A percentile compares a stretch with the other conserved stretches of the same genome.
These are phyloP conservation scores for Trametes versicolor DNA, from an alignment of 1,284 basidiomycete species.

Conservation along the genomic window DNA sequence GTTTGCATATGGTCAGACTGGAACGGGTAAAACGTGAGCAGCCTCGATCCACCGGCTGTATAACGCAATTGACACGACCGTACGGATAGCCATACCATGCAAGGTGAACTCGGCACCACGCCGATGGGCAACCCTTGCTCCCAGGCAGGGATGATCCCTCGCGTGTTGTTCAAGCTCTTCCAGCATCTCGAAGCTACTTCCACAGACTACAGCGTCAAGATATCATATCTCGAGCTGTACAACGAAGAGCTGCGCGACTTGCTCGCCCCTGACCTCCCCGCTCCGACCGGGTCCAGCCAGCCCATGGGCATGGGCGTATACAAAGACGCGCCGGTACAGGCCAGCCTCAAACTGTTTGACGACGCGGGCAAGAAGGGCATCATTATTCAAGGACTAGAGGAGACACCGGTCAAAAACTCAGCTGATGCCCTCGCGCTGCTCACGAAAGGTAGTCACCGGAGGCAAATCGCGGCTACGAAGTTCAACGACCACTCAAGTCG, in stretches of 20 bases:
- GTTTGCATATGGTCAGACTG: slow-evolving; percentile 99
- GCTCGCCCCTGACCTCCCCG: slow-evolving; percentile 76
- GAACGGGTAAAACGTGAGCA: slow-evolving; percentile 97
- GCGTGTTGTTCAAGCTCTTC: slow-evolving; percentile 93
- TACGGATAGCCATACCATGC: slow-evolving; percentile 87
- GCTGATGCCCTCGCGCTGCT: slow-evolving; percentile 89
- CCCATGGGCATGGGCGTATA: slow-evolving; percentile 72
- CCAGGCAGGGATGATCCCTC: slow-evolving; percentile 97
- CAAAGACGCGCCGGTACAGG: slow-evolving; percentile 53
- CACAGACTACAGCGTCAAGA: slow-evolving; percentile 92
- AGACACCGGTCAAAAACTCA: slow-evolving; percentile 86
- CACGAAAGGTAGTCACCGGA: slow-evolving; percentile 87
- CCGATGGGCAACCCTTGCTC: slow-evolving; percentile 89
- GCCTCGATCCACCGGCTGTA: not conserved
- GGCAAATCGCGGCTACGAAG: slow-evolving; percentile 96
- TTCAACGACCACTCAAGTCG: slow-evolving; percentile 99
- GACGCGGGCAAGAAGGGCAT: slow-evolving; percentile 90
- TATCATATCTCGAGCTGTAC: slow-evolving; percentile 98
- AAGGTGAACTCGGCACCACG: slow-evolving; percentile 87
- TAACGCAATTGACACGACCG: slow-evolving; percentile 2
- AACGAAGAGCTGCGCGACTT: slow-evolving; percentile 99
- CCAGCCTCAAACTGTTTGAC: slow-evolving; percentile 91
- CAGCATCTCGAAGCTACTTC: slow-evolving; percentile 83
- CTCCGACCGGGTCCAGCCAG: slow-evolving; percentile 67
- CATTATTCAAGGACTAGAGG: slow-evolving; percentile 95